Evolutionary conservation across 1,284 basidiomycete species (phyloP).

Genomic region (Takashimella tepidaria): DNA sequence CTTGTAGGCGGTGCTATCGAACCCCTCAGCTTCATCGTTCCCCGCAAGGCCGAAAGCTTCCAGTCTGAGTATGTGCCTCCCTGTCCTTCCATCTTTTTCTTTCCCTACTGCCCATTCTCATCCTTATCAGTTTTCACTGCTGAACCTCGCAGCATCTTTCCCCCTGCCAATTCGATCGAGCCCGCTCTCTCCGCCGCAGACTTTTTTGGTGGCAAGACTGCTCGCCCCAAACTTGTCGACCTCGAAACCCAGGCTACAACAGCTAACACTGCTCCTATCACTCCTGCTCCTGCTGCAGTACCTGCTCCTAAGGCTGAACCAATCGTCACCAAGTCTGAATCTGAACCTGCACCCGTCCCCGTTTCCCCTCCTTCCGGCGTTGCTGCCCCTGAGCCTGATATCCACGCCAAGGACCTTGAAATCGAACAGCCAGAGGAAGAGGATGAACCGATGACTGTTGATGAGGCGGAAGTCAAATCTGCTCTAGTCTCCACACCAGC

Average conservation of each 20-base stretch:
- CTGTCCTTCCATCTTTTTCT: not conserved
- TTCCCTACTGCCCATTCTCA: not conserved
- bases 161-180: slow-evolving; percentile 76
- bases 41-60: slow-evolving; percentile 60
- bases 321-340: slow-evolving; percentile 6
- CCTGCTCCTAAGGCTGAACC: slow-evolving; percentile 14
- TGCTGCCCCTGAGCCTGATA: slow-evolving; percentile 15
- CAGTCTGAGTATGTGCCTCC: slow-evolving; percentile 42
- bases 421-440: slow-evolving; percentile 38
- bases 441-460: slow-evolving; percentile 21
- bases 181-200: slow-evolving; percentile 74
- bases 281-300: slow-evolving; percentile 43
- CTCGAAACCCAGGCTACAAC: slow-evolving; percentile 49
- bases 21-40: slow-evolving; percentile 89
- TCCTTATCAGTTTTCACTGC: not conserved
- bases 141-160: slow-evolving; percentile 71
- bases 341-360: slow-evolving; percentile 3
- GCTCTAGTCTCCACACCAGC: not conserved
- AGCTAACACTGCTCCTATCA: slow-evolving; percentile 45
- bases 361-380: slow-evolving; percentile 7
- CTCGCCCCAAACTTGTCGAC: slow-evolving; percentile 60
- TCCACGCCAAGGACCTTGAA: slow-evolving; percentile 32
- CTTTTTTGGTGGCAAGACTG: slow-evolving; percentile 77
- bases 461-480: slow-evolving; percentile 6
- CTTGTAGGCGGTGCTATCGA: slow-evolving; percentile 70